These are phyloP conservation scores for Eimeria tenella DNA, from an alignment of 169 alveolate species.

Conservation along the genomic window DNA sequence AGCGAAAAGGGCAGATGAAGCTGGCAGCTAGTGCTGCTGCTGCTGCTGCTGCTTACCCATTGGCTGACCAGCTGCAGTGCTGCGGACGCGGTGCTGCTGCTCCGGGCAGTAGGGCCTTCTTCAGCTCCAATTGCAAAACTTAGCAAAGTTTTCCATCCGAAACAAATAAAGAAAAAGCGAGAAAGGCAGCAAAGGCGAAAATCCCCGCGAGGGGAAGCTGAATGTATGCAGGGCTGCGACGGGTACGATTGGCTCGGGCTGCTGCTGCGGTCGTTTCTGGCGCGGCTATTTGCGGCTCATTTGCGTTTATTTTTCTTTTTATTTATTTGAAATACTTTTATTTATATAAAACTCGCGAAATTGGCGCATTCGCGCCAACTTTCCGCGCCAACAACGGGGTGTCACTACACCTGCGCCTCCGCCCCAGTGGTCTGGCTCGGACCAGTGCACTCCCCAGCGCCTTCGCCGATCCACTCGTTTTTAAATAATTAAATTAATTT, in stretches of 20 bases:
- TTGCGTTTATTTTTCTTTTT: neutral
- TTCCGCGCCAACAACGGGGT: neutral
- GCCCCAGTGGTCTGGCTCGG: constrained; percentile 24
- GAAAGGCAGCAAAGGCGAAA: neutral
- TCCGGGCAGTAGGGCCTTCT: neutral
- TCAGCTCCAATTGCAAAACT: too few relatives aligned
- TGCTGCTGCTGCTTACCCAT: constrained; percentile 14
- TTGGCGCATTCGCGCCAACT: too few relatives aligned
- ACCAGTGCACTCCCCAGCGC: neutral
- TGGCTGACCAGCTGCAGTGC: constrained; percentile 62
- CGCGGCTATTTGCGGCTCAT: too few relatives aligned
- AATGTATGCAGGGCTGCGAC: neutral
- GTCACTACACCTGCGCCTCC: neutral
- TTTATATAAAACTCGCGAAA: neutral
- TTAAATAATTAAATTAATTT: too few relatives aligned
- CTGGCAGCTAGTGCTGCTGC: too few relatives aligned
- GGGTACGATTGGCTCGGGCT: neutral
- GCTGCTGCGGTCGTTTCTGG: neutral
- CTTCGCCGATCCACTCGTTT: too few relatives aligned
- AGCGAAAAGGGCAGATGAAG: too few relatives aligned
- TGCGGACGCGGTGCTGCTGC: too few relatives aligned
- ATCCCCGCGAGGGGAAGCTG: neutral
- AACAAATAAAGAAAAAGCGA: neutral
- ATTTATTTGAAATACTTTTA: neutral
- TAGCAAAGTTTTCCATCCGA: constrained; percentile 5